Evolutionary conservation across 2,329 filamentous ascomycete species (phyloP), one percentile per base, ranked within the genome.

Genomic region (Fusarium euwallaceae): DNA sequence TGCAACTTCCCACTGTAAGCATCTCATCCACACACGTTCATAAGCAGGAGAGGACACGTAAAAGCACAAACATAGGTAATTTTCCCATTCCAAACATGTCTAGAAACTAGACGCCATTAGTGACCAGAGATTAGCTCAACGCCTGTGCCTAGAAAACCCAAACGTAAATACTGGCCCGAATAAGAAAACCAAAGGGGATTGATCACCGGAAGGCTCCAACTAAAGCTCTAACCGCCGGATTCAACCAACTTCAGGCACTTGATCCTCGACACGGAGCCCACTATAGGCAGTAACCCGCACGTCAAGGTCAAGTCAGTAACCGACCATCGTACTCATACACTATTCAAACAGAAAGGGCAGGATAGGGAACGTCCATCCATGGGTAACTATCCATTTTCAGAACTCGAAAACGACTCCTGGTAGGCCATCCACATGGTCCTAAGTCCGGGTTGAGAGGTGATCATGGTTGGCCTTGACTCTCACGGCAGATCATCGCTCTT

Each of bases 401-500:
- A 65, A 43, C 56, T 39, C 16, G 32, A 20, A 62, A 24, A 27
- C 36, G 32, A 24, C 37, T 66, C 66, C 34, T 61, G 34, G 45
- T 32, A 20, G 45, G 37, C 45, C 39, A 62, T n/a, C 61, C 22
- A 39, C 14, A 22, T 55, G 51, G 32, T 53, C 34, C 32, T 7
- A 37, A 58, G 34, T 43, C 56, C 34, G 61, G 14, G 36, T 64
- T 29, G 17, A 27, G 22, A 32, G 32, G 53, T 55, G 36, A 55
- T 20, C 29, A 41, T 58, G 27, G 11, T 20, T 27, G 41, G 24
- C 27, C 39, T 22, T n/a, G 34, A 32, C 22, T 41, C 74, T 78
- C 64, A 83, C 55, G 82, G 80, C 12, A 83, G 67, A 70, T 82
- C 77, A 63, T 84, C 82, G 53, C 77, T 80, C 71, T 80, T 78